phyloP scores from a whole-genome alignment of 148 eudicot species.

The Rhododendron molle region DNA sequence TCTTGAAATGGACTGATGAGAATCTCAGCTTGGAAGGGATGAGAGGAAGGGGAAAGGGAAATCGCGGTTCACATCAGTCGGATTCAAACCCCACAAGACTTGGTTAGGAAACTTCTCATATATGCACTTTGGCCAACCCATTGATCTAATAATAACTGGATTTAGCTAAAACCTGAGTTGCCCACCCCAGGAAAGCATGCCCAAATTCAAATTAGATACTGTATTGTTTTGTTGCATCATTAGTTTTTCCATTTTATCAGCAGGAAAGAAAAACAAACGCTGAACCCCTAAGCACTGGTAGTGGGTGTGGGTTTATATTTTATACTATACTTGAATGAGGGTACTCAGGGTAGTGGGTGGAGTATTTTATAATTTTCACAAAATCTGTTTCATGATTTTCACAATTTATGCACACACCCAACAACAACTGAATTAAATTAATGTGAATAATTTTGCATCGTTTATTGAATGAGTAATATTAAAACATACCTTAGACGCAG shows the following conservation, averaged over 20 bases:
- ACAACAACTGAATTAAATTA: background rate
- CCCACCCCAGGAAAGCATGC: background rate
- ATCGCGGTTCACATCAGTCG: background rate
- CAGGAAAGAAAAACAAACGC: background rate
- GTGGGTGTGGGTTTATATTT: background rate
- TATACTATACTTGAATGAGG: background rate
- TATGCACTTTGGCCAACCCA: background rate
- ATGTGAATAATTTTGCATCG: background rate
- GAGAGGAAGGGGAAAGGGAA: background rate
- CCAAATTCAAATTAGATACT: background rate
- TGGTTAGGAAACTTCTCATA: background rate
- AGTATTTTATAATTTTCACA: background rate
- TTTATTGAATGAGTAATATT: background rate
- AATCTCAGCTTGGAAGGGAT: background rate
- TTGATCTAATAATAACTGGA: background rate
- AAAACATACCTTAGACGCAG: background rate
- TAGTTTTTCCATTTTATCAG: background rate
- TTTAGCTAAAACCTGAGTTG: background rate
- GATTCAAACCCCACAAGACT: background rate
- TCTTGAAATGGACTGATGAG: background rate
- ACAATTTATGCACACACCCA: background rate
- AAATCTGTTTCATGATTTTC: background rate
- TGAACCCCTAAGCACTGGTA: background rate
- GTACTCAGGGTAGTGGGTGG: background rate
- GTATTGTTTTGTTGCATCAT: background rate